phyloP scores from a whole-genome alignment of 768 basidiomycete species.

The Cytidiella melzeri region DNA sequence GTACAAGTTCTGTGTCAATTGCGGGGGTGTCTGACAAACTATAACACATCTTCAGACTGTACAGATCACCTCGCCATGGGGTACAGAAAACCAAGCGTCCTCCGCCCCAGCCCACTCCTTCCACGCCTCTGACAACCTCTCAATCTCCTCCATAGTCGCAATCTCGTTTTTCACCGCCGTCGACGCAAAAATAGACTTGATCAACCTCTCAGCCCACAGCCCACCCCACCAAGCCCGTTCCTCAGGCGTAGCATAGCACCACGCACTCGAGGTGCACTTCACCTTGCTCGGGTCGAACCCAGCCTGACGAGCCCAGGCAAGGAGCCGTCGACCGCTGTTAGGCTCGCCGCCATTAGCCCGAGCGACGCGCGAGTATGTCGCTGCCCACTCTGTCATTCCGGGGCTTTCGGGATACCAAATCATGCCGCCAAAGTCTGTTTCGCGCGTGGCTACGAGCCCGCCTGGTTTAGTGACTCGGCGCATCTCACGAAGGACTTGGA shows the following conservation, averaged over 20 bases:
- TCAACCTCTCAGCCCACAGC: constrained; percentile 33
- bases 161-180: constrained; percentile 25
- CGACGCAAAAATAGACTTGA: constrained; percentile 28
- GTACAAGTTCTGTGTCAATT: too few relatives aligned
- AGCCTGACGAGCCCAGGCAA: constrained; percentile 32
- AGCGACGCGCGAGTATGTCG: constrained; percentile 28
- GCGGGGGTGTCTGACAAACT: too few relatives aligned
- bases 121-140: constrained; percentile 10
- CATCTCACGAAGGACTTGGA: constrained; percentile 40
- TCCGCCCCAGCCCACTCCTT: constrained; percentile 4
- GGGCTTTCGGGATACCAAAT: constrained; percentile 31
- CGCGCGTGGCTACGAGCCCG: constrained; percentile 40
- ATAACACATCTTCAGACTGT: background rate
- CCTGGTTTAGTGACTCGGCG: constrained; percentile 38
- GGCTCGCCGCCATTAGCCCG: constrained; percentile 33
- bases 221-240: constrained; percentile 35
- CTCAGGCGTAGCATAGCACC: constrained; percentile 32
- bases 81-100: constrained; percentile 10
- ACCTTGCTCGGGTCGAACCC: constrained; percentile 28
- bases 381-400: constrained; percentile 26
- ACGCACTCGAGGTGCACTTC: constrained; percentile 25
- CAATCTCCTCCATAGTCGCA: constrained; percentile 15
- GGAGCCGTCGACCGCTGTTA: constrained; percentile 31
- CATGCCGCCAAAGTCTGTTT: constrained; percentile 31
- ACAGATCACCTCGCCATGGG: constrained; percentile 9